Evolutionary conservation across 176 grass and related monocot genomes (phyloP), one percentile per base, ranked within the genome.

Genomic region (Juncus inflexus): DNA sequence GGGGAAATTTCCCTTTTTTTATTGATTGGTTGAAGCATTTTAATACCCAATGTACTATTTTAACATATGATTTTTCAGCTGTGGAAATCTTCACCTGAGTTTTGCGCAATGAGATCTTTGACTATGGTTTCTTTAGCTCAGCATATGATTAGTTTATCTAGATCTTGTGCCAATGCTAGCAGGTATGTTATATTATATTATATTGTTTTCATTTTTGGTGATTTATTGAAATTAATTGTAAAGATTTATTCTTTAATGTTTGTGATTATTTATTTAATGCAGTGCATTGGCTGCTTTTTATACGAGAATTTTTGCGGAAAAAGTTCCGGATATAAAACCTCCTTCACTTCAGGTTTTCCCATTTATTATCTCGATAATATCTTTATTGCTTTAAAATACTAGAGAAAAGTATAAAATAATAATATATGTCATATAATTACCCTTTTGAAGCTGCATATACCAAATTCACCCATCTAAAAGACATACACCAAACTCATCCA

Each of bases 231-330:
- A 66, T 76, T 19, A 63, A 50, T 12, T 15, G 40, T 40, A 74
- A 11, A 54, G 61, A 69, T 55, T 68, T 50, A 66, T 69, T 69
- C 9, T 50, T 9, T 68, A 6, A 16, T 68, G 42, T 45, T 15
- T 40, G 51, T 51, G 41, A 39, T 70, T 42, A 41, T 6, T 60
- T 40, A 75, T 76, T 80, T 74, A 67, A 73, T 81, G 74, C 82
- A 96, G 87, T 85, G 87, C 87, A 7, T 77, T 96, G 74, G 91
- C 91, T 81, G 87, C 91, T 78, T 96, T 96, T 87, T 96, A 96
- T 76, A 96, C 91, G 35, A 86, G 91, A 66, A 83, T 90, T 58
- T 91, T 96, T 81, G 87, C 91, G 55, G 87, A 96, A 74, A 96
- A 88, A 83, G 76, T 96, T 83, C 76, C 73, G 7, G 79, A 88